Evolutionary conservation across 148 eudicot species (phyloP).

Genomic region (Polygonum aviculare): DNA sequence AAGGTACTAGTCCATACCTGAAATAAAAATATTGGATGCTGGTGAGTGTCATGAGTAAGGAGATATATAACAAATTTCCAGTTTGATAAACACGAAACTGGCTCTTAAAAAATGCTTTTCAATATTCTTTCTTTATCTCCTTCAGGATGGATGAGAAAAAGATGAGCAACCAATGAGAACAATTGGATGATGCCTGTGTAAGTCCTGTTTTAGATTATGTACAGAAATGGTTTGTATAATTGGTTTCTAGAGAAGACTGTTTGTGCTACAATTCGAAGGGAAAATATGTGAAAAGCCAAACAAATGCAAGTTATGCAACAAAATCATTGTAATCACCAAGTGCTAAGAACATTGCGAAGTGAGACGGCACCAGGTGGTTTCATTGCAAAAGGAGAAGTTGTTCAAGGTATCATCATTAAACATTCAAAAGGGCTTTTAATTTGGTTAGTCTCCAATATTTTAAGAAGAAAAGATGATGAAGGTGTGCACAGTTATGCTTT

Average conservation of each 20-base stretch:
- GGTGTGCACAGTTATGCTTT: neutral
- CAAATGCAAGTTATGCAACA: neutral
- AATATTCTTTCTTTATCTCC: neutral
- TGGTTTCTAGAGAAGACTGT: neutral
- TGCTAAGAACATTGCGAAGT: neutral
- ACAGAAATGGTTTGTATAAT: neutral
- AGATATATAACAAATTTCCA: neutral
- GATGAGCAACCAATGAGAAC: neutral
- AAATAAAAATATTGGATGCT: constrained; percentile 4
- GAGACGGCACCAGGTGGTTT: neutral
- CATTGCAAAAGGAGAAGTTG: neutral
- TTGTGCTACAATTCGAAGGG: neutral
- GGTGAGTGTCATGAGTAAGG: neutral
- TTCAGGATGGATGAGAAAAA: neutral
- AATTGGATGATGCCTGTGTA: neutral
- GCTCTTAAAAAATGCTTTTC: neutral
- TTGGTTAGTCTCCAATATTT: neutral
- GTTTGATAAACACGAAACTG: neutral
- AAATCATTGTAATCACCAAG: neutral
- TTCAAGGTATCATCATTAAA: neutral
- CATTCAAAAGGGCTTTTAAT: neutral
- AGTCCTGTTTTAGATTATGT: neutral
- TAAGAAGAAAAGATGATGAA: neutral
- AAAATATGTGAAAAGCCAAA: neutral
- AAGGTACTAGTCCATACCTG: constrained; percentile 99